Percentiles rank a stretch among this genome's conserved stretches.
These are phyloP conservation scores for Escovopsis weberi DNA, from an alignment of 2,329 filamentous ascomycete species.

Conservation along the genomic window DNA sequence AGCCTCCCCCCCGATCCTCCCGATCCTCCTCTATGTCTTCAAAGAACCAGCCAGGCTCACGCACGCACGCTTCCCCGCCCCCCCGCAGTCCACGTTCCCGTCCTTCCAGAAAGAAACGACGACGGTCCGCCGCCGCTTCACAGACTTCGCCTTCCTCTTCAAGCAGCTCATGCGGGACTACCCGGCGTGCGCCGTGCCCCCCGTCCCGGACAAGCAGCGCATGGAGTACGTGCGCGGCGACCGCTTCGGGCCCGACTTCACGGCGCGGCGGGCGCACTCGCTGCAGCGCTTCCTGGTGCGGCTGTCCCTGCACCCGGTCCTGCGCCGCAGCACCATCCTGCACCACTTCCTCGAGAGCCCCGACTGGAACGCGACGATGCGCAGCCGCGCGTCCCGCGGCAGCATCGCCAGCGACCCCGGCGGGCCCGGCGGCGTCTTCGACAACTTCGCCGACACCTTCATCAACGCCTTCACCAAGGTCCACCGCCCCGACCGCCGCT, in stretches of 20 bases:
- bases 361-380: slow-evolving; percentile 97
- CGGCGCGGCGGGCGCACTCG: slow-evolving; percentile 71
- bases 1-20: slow-evolving; percentile 6
- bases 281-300: slow-evolving; percentile 83
- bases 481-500: slow-evolving; percentile 86
- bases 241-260: slow-evolving; percentile 89
- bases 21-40: neutral
- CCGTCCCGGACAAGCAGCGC: slow-evolving; percentile 94
- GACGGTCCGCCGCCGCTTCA: slow-evolving; percentile 78
- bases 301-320: slow-evolving; percentile 72
- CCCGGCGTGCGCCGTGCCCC: slow-evolving; percentile 82
- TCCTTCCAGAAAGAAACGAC: slow-evolving; percentile 76
- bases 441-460: slow-evolving; percentile 89
- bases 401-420: slow-evolving; percentile 34
- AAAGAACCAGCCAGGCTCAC: slow-evolving; percentile 1
- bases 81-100: slow-evolving; percentile 69
- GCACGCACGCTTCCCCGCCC: neutral
- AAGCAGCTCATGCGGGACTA: slow-evolving; percentile 81
- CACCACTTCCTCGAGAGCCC: slow-evolving; percentile 81
- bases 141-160: slow-evolving; percentile 93
- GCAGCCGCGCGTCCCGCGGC: slow-evolving; percentile 53
- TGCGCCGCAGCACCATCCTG: slow-evolving; percentile 69
- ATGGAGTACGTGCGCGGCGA: slow-evolving; percentile 98
- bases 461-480: slow-evolving; percentile 96
- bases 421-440: slow-evolving; percentile 60